Conservation (phyloP, 176 grass and related monocot species). For the Eleusine coracana region DNA sequence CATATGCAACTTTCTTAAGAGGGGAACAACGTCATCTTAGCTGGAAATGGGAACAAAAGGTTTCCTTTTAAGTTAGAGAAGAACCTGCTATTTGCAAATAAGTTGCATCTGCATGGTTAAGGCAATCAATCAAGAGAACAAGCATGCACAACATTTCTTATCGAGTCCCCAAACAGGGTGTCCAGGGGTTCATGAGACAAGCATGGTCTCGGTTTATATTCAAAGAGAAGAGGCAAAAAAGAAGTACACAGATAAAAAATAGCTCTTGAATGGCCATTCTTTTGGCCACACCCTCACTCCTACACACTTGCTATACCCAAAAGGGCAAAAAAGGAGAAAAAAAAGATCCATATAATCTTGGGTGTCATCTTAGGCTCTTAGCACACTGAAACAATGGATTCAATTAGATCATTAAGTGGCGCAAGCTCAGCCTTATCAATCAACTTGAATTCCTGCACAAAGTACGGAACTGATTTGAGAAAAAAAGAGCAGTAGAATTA, state of each 20-base stretch:
- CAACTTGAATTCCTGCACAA: conserved; percentile 79
- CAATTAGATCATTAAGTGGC: conserved; percentile 84
- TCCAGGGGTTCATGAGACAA: background rate
- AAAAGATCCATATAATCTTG: background rate
- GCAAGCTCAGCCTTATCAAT: conserved; percentile 93
- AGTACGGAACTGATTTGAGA: background rate
- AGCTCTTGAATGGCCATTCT: background rate
- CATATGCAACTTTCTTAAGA: background rate
- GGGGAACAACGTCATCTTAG: background rate
- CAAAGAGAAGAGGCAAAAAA: background rate
- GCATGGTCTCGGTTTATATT: background rate
- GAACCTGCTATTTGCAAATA: background rate
- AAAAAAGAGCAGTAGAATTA: background rate
- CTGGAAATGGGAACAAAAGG: background rate
- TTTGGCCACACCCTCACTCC: background rate
- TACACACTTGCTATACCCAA: background rate
- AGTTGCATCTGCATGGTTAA: background rate
- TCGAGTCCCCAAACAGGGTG: background rate
- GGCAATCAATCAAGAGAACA: background rate
- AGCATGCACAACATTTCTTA: background rate
- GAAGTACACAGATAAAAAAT: background rate
- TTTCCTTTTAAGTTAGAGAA: background rate
- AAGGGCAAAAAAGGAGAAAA: background rate
- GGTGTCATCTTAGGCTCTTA: conserved; percentile 44
- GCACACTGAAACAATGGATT: conserved; percentile 76